phyloP scores from a whole-genome alignment of 441 rosid genomes.

The Kokia cookei region DNA sequence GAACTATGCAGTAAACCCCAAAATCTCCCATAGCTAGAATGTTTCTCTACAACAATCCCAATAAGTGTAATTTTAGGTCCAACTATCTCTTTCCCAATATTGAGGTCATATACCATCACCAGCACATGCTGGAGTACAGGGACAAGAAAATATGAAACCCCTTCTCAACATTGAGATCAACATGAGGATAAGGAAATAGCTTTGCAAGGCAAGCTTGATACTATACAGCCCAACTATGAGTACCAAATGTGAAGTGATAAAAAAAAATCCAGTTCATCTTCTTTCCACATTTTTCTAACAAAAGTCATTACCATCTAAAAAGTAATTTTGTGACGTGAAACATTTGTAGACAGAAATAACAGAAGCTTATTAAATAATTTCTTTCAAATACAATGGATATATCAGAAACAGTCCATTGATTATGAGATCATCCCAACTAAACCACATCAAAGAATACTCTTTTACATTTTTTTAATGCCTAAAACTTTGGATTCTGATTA shows the following conservation, averaged over 20 bases:
- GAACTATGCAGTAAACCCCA: neutral
- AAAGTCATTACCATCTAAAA: neutral
- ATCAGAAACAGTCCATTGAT: neutral
- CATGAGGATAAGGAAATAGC: neutral
- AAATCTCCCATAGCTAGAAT: neutral
- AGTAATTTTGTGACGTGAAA: neutral
- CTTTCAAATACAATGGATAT: neutral
- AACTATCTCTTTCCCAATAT: neutral
- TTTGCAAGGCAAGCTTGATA: neutral
- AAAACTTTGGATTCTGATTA: neutral
- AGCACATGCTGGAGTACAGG: neutral
- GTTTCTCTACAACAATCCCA: neutral
- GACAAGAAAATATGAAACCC: neutral
- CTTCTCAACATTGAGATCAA: neutral
- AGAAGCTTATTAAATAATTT: neutral
- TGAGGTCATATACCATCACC: neutral
- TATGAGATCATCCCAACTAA: neutral
- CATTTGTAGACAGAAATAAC: neutral
- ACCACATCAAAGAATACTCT: neutral
- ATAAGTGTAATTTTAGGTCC: neutral
- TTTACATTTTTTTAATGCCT: neutral
- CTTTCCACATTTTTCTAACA: neutral
- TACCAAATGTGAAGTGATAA: neutral
- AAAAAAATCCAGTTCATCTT: neutral
- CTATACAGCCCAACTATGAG: neutral